A percentile compares a stretch with the other conserved stretches of the same genome.
phyloP scores from a whole-genome alignment of 2,329 filamentous ascomycete species.

The Massarina eburnea region DNA sequence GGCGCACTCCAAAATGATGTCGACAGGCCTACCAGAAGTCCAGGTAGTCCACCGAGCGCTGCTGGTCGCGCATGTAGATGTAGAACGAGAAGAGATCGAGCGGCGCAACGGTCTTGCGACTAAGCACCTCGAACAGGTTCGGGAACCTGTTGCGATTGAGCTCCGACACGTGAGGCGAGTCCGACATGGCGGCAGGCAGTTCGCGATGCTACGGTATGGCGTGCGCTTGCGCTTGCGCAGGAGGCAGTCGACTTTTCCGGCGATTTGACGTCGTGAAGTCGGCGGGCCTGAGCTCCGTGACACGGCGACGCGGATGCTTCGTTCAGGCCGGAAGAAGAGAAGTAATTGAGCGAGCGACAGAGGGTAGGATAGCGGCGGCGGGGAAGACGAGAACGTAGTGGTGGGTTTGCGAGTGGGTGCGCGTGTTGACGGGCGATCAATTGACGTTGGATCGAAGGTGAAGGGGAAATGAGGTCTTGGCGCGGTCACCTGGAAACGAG shows the following conservation, averaged over 20 bases:
- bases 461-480: conserved; percentile 43
- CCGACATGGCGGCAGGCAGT: conserved; percentile 24
- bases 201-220: conserved; percentile 8
- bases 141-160: conserved; percentile 77
- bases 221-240: conserved; percentile 14
- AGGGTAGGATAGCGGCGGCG: conserved; percentile 7
- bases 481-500: conserved; percentile 29
- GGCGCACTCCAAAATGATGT: background rate
- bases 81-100: conserved; percentile 99
- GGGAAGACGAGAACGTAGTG: conserved; percentile 10
- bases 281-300: background rate
- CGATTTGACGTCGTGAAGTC: background rate
- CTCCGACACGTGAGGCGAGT: conserved; percentile 18
- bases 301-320: conserved; percentile 1
- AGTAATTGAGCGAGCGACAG: conserved; percentile 21
- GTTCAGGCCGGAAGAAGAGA: conserved; percentile 5
- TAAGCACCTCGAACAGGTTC: conserved; percentile 93
- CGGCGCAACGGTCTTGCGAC: conserved; percentile 87
- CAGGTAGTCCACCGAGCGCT: conserved; percentile 94
- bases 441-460: conserved; percentile 21
- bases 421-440: conserved; percentile 14
- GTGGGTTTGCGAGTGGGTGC: conserved; percentile 2
- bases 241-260: conserved; percentile 10
- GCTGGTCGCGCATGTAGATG: conserved; percentile 99
- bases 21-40: conserved; percentile 83